Base-by-base conservation (phyloP, 2,329 filamentous ascomycete genomes). In the Trichoderma sp. region DNA sequence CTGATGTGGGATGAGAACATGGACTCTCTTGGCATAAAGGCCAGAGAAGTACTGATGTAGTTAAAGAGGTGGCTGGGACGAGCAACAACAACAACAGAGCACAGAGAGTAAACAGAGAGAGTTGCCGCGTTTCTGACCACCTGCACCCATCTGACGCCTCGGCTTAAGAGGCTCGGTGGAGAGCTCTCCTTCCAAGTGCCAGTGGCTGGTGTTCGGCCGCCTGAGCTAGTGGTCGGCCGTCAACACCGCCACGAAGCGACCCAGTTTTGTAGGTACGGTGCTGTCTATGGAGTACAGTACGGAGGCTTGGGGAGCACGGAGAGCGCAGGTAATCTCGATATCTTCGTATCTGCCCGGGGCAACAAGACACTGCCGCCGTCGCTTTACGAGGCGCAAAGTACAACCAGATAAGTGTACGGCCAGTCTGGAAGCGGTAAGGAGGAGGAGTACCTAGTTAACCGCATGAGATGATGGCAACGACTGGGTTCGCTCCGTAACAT, bases 191-290 rank as follows among this genome's bases (percentile, higher is more conserved):
- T 20, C 43, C 20, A 26, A n/a, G 28, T 67, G 64, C 23, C 32
- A 20, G 64, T 67, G 64, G 64, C 64, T 67, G 64, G 57, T 57
- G 50, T 23, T 34, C 28, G 62, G 43, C 43, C 62, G 39, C 62
- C 20, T 39, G 50, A 11, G 32, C 23, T 67, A 61, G 65, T 26
- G 53, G 55, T n/a, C 65, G n/a, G 28, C 26, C 12, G 13, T 57
- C 39, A 36, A 34, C 55, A 68, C 55, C 65, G 65, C 65, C 65
- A 68, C 55, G 53, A 28, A 12, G n/a, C 64, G 53, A 23, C 64
- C 34, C 64, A 57, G 47, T 53, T 53, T 53, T 53, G 47, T 53
- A 23, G 47, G 47, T 23, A 53, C 57, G 57, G 17, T 15, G 58
- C 23, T 61, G n/a, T 61, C 28, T 30, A 30, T 30, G 28, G 28